phyloP scores from a whole-genome alignment of 306 rosid species.

The Elaeagnus macrophylla region DNA sequence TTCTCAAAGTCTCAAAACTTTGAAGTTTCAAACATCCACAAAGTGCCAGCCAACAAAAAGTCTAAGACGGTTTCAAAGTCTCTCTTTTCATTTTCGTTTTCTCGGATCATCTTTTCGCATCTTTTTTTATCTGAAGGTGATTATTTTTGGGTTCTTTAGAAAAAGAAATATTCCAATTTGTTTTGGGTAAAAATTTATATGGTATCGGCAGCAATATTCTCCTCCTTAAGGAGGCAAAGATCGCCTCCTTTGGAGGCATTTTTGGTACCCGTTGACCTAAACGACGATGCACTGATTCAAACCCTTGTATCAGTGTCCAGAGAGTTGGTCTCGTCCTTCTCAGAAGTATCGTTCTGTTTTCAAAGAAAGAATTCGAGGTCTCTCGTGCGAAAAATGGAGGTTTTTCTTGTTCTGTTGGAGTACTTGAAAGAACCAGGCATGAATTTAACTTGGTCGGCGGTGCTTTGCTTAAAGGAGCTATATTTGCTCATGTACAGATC shows the following conservation, averaged over 20 bases:
- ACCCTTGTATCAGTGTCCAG: constrained; percentile 47
- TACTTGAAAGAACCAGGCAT: constrained; percentile 36
- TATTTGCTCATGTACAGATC: constrained; percentile 68
- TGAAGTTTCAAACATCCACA: constrained; percentile 28
- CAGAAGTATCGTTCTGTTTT: constrained; percentile 36
- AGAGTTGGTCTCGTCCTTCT: constrained; percentile 52
- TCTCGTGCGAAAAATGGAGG: constrained; percentile 53
- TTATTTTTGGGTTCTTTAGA: not conserved
- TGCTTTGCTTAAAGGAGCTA: constrained; percentile 76
- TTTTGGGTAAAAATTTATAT: constrained; percentile 17
- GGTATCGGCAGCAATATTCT: constrained; percentile 85
- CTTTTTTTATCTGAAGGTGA: constrained; percentile 20
- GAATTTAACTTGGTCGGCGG: constrained; percentile 45
- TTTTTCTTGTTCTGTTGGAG: constrained; percentile 56
- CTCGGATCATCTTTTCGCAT: not conserved
- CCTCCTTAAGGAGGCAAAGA: constrained; percentile 77
- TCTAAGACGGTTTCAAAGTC: constrained; percentile 24
- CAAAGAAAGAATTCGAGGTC: constrained; percentile 72
- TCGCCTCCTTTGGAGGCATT: constrained; percentile 83
- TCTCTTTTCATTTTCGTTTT: not conserved
- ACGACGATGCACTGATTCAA: constrained; percentile 56
- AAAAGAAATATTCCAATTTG: constrained; percentile 2
- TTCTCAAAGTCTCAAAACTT: constrained; percentile 13
- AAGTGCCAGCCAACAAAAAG: not conserved
- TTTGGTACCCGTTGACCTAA: constrained; percentile 80